Evolutionary conservation across 2,329 filamentous ascomycete genomes (phyloP).

Genomic region (Aspergillus intermedius): DNA sequence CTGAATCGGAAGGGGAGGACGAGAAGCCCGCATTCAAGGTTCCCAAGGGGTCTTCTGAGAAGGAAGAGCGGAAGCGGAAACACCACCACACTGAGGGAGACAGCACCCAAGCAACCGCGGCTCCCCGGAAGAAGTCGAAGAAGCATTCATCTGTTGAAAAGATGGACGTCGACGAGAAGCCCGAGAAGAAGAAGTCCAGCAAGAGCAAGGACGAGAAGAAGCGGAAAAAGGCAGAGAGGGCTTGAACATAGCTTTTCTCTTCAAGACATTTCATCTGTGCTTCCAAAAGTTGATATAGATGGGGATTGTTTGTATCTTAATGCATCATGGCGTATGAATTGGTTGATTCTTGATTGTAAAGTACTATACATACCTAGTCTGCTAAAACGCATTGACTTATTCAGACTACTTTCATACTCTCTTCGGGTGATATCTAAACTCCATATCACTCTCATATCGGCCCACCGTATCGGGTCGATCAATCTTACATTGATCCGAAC

Average conservation of each 20-base stretch:
- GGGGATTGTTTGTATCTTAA: neutral
- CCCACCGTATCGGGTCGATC: neutral
- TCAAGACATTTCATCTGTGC: conserved; percentile 31
- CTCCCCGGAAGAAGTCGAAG: conserved; percentile 36
- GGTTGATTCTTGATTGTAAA: neutral
- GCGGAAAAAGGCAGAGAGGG: conserved; percentile 34
- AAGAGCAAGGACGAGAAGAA: conserved; percentile 37
- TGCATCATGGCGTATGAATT: neutral
- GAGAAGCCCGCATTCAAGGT: conserved; percentile 28
- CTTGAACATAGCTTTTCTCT: conserved; percentile 15
- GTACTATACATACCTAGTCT: neutral
- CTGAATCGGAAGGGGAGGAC: conserved; percentile 30
- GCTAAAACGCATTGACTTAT: neutral
- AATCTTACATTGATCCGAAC: neutral
- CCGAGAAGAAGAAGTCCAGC: conserved; percentile 23
- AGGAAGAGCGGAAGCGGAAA: conserved; percentile 34
- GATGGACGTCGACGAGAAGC: conserved; percentile 18
- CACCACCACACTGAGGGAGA: conserved; percentile 26
- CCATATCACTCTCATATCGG: neutral
- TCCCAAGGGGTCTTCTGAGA: conserved; percentile 14
- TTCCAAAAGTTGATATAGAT: neutral
- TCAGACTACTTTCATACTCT: neutral
- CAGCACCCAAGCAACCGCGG: conserved; percentile 13
- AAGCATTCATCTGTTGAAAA: conserved; percentile 23
- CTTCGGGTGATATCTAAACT: neutral